Evolutionary conservation across 805 yeast genomes (phyloP).

Genomic region (Lipomyces kockii): DNA sequence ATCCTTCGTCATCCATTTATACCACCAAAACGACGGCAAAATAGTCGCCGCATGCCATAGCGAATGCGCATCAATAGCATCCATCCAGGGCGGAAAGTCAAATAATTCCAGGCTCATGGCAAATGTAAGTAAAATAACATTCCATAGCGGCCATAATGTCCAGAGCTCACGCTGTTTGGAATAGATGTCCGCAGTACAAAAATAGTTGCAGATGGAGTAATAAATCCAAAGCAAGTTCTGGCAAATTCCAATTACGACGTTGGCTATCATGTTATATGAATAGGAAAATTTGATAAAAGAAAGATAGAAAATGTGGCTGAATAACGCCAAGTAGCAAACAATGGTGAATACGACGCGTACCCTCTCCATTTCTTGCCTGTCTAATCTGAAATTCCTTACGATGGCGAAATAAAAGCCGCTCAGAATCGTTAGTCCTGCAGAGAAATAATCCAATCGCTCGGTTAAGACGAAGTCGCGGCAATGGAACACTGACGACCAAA

Average conservation of each 20-base stretch:
- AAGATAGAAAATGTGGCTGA: slow-evolving; percentile 68
- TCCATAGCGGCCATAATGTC: slow-evolving; percentile 57
- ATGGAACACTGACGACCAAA: slow-evolving; percentile 83
- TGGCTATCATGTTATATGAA: slow-evolving; percentile 91
- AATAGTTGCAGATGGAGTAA: slow-evolving; percentile 42
- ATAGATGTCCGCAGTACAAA: background rate
- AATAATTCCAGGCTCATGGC: slow-evolving; percentile 92
- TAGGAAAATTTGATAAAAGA: slow-evolving; percentile 77
- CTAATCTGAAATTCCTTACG: slow-evolving; percentile 64
- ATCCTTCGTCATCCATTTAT: slow-evolving; percentile 53
- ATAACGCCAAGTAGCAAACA: slow-evolving; percentile 57
- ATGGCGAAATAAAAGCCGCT: slow-evolving; percentile 74
- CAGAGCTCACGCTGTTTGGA: slow-evolving; percentile 39
- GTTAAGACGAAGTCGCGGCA: slow-evolving; percentile 79
- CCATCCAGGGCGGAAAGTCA: slow-evolving; percentile 78
- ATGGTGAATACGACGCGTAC: slow-evolving; percentile 49
- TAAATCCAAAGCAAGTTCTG: slow-evolving; percentile 66
- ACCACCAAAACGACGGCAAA: slow-evolving; percentile 77
- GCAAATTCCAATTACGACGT: slow-evolving; percentile 73
- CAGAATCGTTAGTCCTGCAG: slow-evolving; percentile 88
- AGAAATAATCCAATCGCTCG: slow-evolving; percentile 86
- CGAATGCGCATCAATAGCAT: slow-evolving; percentile 86
- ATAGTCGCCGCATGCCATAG: slow-evolving; percentile 92
- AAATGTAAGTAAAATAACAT: slow-evolving; percentile 58
- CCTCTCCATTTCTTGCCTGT: slow-evolving; percentile 45